Conservation (phyloP, 768 basidiomycete species). For the Serendipita sp. region DNA sequence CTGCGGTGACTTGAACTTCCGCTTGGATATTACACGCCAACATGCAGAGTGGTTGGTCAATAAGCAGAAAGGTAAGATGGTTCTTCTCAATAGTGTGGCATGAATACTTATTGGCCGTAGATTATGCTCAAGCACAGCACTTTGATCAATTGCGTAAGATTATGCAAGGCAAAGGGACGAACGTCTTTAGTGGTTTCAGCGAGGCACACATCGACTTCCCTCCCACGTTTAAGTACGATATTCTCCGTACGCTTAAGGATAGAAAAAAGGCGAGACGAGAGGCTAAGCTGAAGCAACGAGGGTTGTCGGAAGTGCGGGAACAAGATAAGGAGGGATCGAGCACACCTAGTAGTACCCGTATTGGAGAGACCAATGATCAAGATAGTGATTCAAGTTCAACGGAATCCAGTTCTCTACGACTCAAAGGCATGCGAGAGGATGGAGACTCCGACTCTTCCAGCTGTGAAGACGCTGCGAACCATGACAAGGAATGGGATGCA, state of each 20-base stretch:
- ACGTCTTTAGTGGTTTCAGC: constrained; percentile 56
- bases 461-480: constrained; percentile 25
- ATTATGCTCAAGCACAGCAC: constrained; percentile 69
- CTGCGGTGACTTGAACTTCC: constrained; percentile 84
- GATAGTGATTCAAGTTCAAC: constrained; percentile 29
- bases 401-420: constrained; percentile 11
- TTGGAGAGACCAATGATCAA: constrained; percentile 27
- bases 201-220: constrained; percentile 75
- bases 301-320: constrained; percentile 27
- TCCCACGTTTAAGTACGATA: constrained; percentile 90
- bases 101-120: constrained; percentile 22
- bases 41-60: constrained; percentile 93
- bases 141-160: constrained; percentile 76
- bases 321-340: constrained; percentile 15
- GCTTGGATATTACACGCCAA: constrained; percentile 71
- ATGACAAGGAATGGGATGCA: constrained; percentile 23
- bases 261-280: constrained; percentile 20
- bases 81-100: background rate
- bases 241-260: constrained; percentile 42
- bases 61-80: constrained; percentile 39
- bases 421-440: constrained; percentile 19
- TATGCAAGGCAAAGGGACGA: constrained; percentile 44
- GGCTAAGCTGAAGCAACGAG: constrained; percentile 15
- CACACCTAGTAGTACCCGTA: constrained; percentile 12
- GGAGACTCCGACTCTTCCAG: constrained; percentile 27